phyloP scores from a whole-genome alignment of 495 filamentous ascomycete genomes.

The Oleoguttula mirabilis region DNA sequence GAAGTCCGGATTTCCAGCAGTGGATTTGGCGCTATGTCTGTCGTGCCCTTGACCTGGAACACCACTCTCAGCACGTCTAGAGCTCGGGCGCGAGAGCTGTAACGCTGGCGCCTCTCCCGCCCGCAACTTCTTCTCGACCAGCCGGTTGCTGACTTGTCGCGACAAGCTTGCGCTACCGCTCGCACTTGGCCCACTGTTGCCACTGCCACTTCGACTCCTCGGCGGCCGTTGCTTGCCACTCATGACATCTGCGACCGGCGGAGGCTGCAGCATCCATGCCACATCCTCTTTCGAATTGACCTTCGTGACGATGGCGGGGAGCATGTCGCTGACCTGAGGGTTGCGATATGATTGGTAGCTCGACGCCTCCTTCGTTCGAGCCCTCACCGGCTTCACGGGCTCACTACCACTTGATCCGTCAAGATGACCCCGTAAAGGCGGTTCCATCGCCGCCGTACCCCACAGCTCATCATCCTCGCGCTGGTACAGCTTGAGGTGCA shows the following conservation, averaged over 20 bases:
- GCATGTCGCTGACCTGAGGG: slow-evolving; percentile 73
- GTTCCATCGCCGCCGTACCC: slow-evolving; percentile 39
- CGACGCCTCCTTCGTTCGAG: slow-evolving; percentile 26
- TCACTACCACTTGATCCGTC: not conserved
- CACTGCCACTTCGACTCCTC: slow-evolving; percentile 41
- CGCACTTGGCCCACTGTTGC: slow-evolving; percentile 27
- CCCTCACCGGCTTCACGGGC: slow-evolving; percentile 20
- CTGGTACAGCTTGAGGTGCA: slow-evolving; percentile 65
- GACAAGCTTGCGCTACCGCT: slow-evolving; percentile 27
- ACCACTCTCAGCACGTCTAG: slow-evolving; percentile 10
- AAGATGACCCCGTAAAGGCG: not conserved
- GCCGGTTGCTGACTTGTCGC: slow-evolving; percentile 30
- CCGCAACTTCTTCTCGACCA: slow-evolving; percentile 25
- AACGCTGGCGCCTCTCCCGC: slow-evolving; percentile 27
- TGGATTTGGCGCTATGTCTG: slow-evolving; percentile 3
- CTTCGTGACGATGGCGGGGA: slow-evolving; percentile 64
- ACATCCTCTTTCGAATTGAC: slow-evolving; percentile 34
- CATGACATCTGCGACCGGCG: slow-evolving; percentile 75
- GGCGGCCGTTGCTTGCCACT: slow-evolving; percentile 54
- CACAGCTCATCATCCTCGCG: slow-evolving; percentile 76
- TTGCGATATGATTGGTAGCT: slow-evolving; percentile 51
- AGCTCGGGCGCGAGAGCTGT: too few relatives aligned
- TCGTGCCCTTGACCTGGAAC: slow-evolving; percentile 21
- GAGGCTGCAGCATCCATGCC: slow-evolving; percentile 86
- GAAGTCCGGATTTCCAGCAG: slow-evolving; percentile 2